Evolutionary conservation across 208 protist genomes (phyloP), one percentile per base, ranked within the genome.

Genomic region (Trypanosoma cruzi): DNA sequence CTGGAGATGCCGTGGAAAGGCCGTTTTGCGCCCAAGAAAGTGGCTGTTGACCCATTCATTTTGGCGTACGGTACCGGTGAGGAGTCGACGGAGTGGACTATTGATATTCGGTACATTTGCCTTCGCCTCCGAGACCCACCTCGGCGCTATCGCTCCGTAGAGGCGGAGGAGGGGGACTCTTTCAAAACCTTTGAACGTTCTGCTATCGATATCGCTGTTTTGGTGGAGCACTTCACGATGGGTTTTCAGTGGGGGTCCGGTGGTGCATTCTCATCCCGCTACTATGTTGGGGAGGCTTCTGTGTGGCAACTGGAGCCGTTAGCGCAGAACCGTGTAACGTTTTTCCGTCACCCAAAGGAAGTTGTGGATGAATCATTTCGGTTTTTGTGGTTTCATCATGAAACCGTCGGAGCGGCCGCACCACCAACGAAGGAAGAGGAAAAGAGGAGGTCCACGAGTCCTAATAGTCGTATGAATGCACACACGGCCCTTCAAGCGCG

Each of bases 361-460:
- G 31, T 29, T 36, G 34, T 55, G 13, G 20, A 68, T 49, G 42
- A 67, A 2, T 52, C 70, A n/a, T 68, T 68, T 63, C 40, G 59
- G n/a, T 68, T 68, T 59, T 2, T 75, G 16, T 59, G 61, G 53
- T n/a, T 75, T 44, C 67, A 73, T 14, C 18, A 59, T 40, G 32
- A 56, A 36, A 44, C 22, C 4, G 8, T 13, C 18, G 49, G 16
- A 18, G 29, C 31, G 37, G 14, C 31, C 8, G 14, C 29, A 24
- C 22, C 36, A 20, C 14, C 14, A 34, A 29, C 13, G 14, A 22
- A 22, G 24, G 26, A n/a, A 11, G 29, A 40, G 28, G 46, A 65
- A 3, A 24, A 53, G 54, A 37, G 31, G 11, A 22, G 1, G 24
- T 26, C 14, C 8, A 37, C 0, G 8, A 37, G 31, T n/a, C 22